A percentile compares a stretch with the other conserved stretches of the same genome.
These are phyloP conservation scores for Sporothrix brasiliensis DNA, from an alignment of 2,329 filamentous ascomycete genomes.

Conservation along the genomic window DNA sequence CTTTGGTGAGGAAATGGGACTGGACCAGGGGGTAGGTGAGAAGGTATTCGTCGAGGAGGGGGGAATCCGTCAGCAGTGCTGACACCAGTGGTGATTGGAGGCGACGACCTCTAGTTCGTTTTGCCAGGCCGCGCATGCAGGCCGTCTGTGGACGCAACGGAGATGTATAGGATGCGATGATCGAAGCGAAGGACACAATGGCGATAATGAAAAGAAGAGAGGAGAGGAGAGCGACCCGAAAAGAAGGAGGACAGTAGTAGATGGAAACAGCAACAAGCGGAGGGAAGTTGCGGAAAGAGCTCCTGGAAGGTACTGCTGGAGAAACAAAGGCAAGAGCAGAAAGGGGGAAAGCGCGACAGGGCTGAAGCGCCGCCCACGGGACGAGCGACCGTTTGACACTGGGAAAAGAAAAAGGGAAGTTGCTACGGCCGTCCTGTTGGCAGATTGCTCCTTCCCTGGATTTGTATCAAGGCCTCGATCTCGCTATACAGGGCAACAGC, in stretches of 20 bases:
- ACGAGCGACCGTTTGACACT: background rate
- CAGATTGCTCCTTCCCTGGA: constrained; percentile 3
- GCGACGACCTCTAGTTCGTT: background rate
- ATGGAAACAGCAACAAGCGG: constrained; percentile 7
- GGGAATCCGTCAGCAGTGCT: background rate
- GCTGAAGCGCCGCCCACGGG: constrained; percentile 25
- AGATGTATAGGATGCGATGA: background rate
- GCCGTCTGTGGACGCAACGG: constrained; percentile 17
- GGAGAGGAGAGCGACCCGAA: background rate
- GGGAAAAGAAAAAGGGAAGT: background rate
- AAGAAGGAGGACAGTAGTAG: background rate
- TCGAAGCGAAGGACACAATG: background rate
- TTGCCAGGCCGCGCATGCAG: background rate
- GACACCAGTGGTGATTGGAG: background rate
- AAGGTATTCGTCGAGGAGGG: constrained; percentile 6
- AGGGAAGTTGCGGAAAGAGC: background rate
- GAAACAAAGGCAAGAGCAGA: background rate
- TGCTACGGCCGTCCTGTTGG: background rate
- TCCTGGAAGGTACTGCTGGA: constrained; percentile 23
- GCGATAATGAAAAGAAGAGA: background rate
- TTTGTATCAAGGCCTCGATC: background rate
- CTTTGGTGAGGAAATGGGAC: constrained; percentile 8
- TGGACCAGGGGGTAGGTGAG: background rate
- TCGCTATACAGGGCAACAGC: background rate
- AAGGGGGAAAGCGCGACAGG: constrained; percentile 29